Evolutionary conservation across 1,139 yeast species (phyloP).

Genomic region (Meyerozyma carpophila): DNA sequence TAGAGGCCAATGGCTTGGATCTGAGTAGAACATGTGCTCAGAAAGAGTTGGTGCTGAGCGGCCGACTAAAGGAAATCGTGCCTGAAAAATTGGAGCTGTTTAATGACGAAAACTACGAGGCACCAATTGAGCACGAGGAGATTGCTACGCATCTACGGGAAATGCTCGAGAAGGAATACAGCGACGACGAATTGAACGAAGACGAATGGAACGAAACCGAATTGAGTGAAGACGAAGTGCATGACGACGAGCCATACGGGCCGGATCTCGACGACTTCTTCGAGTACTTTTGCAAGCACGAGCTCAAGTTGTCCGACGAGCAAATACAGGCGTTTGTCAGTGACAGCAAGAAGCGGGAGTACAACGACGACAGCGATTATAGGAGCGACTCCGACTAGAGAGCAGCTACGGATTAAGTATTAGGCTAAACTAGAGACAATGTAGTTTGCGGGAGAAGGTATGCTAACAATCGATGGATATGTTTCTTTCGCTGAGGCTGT

Average conservation of each 20-base stretch:
- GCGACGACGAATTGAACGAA: slow-evolving; percentile 9
- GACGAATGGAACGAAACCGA: slow-evolving; percentile 7
- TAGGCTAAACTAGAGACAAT: slow-evolving; percentile 1
- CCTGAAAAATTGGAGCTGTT: not conserved
- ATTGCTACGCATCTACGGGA: not conserved
- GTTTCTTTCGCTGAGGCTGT: slow-evolving; percentile 49
- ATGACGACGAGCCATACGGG: not conserved
- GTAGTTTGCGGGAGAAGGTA: not conserved
- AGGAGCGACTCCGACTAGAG: slow-evolving; percentile 6
- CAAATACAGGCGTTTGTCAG: not conserved
- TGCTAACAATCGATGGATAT: slow-evolving; percentile 14
- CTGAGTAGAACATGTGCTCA: not conserved
- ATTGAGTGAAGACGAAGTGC: slow-evolving; percentile 6
- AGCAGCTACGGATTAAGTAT: not conserved
- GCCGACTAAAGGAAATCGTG: not conserved
- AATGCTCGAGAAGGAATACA: slow-evolving; percentile 4
- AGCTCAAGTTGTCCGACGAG: not conserved
- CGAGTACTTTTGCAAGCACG: slow-evolving; percentile 1
- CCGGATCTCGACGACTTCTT: slow-evolving; percentile 1
- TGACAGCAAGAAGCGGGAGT: not conserved
- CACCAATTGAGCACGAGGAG: not conserved
- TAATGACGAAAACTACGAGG: not conserved
- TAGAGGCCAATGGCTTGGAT: not conserved
- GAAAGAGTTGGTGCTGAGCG: not conserved
- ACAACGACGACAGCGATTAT: slow-evolving; percentile 14